Base-by-base conservation (phyloP, 2,329 filamentous ascomycete genomes). In the Epichloe typhina region DNA sequence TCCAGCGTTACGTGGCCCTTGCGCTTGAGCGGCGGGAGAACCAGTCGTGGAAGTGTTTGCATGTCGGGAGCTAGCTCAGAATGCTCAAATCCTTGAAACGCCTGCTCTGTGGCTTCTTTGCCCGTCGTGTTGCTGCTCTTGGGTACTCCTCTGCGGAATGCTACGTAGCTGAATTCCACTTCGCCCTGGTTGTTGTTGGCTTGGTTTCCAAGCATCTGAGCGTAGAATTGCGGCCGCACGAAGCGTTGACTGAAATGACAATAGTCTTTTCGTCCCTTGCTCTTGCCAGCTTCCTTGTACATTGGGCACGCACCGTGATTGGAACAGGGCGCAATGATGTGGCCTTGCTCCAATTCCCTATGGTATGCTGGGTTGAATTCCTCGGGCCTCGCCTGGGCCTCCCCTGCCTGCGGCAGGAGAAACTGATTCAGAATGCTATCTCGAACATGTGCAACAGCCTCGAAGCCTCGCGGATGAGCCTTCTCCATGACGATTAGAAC, bases 191-290 rank as follows among this genome's bases (percentile, higher is more conserved):
- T 96, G 55, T 95, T 96, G 55, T 79, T 79, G 58, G 83, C 77
- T 6, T 72, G 72, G 23, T 78, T 81, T 17, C 80, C 79, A 19
- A 94, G 71, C 45, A 97, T 76, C 45, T 77, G 77, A 63, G 94
- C 88, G 50, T 96, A 74, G 65, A 90, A 96, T 0, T 74, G 71
- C 0, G 93, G 93, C 0, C 90, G 82, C 47, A 89, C 84, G 63
- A 88, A 97, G 45, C 93, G 82, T 69, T 98, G 93, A 55, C 75
- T 78, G 66, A 98, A 97, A 65, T 85, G 86, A 66, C 93, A 98
- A 62, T 84, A 93, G 62, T 97, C 90, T 59, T 89, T 90, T 50
- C 91, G 80, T 5, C 89, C 88, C 31, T 71, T 71, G 50, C 79
- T 81, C 50, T 84, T 73, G 0, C 89, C 88, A 0, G 83, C 76